Evolutionary conservation across 2,329 filamentous ascomycete species (phyloP), one percentile per base, ranked within the genome.

Genomic region (Apiospora sp.): DNA sequence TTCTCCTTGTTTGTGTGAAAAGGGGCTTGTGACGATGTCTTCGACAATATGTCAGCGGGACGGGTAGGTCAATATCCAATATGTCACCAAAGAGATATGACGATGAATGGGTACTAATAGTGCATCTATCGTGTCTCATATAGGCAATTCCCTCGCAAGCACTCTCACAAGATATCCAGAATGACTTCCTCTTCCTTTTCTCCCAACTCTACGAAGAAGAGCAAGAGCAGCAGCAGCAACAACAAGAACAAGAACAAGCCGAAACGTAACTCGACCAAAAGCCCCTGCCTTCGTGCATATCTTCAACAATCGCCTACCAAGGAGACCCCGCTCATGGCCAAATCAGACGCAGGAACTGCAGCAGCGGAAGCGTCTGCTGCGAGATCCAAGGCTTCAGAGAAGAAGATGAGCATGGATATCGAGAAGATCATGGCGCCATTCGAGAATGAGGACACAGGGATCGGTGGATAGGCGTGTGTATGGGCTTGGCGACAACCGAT

Each of bases 381-480:
- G 54, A 37, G 14, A 30, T 64, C 58, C 30, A 41, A 24, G 34
- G 8, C 58, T n/a, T 41, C 58, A 19, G 58, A 10, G 13, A 22
- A 37, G 30, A 64, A 41, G 19, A 64, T 64, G 58, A 64, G 58
- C 58, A 13, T n/a, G 58, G 19, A 37, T 14, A 41, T 64, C 13
- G 34, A n/a, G 22, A 41, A 64, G 58, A 64, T 64, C 58, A 64
- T 64, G 58, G 58, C 5, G 34, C 58, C 58, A n/a, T 64, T 64
- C 34, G n/a, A 64, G 30, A 37, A 64, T 64, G 34, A 41, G 41
- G 30, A 64, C n/a, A 49, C 46, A 49, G 46, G 46, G 46, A 7
- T n/a, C 6, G 46, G 46, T 22, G 10, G 46, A 8, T 6, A 37
- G 54, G 54, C 27, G 16, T 30, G 49, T 54, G 12, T 27, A 10